Evolutionary conservation across 768 basidiomycete genomes (phyloP).

Genomic region (Kondoa malvinella): DNA sequence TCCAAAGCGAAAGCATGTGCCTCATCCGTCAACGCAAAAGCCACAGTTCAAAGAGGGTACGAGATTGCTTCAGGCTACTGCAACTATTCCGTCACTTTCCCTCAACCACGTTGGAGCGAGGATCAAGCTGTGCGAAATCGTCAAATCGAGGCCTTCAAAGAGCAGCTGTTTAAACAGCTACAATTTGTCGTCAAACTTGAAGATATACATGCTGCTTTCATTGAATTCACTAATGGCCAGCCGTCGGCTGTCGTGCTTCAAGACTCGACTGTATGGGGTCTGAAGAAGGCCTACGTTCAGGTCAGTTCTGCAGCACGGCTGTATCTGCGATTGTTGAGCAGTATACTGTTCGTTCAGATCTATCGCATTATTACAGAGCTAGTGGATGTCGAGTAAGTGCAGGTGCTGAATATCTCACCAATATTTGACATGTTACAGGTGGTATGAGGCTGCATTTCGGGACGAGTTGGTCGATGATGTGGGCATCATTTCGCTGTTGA

Average conservation of each 20-base stretch:
- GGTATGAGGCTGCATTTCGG: background rate
- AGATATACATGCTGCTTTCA: background rate
- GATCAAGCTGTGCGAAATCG: background rate
- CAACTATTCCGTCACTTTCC: background rate
- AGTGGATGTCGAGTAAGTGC: background rate
- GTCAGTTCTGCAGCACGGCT: too few species aligned
- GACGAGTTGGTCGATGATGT: background rate
- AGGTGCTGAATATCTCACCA: background rate
- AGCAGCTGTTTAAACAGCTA: background rate
- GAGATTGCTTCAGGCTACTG: background rate
- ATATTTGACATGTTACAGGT: background rate
- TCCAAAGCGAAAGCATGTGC: background rate
- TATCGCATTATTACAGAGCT: background rate
- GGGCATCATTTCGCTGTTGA: background rate
- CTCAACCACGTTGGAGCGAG: background rate
- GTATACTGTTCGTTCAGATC: background rate
- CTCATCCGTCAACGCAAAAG: background rate
- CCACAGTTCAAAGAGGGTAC: conserved; percentile 11
- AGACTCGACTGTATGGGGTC: background rate
- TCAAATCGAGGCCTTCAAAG: background rate
- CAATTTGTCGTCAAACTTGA: background rate
- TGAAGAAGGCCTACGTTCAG: background rate
- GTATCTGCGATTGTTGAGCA: too few species aligned
- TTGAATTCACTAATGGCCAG: background rate
- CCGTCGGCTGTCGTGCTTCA: background rate